phyloP scores from a whole-genome alignment of 2,329 filamentous ascomycete genomes.

The Epicoccum sorghinum region DNA sequence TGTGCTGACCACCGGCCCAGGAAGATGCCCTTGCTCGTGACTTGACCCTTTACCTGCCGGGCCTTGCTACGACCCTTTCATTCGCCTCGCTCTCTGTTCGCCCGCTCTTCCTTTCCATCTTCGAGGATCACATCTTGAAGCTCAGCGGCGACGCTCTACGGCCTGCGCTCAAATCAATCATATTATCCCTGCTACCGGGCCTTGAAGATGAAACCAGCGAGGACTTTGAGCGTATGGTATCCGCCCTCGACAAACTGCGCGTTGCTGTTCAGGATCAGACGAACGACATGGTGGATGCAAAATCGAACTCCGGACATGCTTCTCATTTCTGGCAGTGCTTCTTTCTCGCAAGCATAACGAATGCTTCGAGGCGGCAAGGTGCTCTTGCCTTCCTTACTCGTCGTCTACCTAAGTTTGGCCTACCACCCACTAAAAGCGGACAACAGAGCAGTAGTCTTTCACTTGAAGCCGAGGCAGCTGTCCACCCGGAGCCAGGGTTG shows the following conservation, averaged over 20 bases:
- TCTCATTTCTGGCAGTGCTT: constrained; percentile 99
- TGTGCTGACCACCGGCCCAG: constrained; percentile 45
- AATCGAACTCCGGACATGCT: constrained; percentile 59
- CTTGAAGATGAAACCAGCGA: constrained; percentile 96
- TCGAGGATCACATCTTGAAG: constrained; percentile 79
- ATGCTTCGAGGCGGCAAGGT: constrained; percentile 80
- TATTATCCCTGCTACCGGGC: constrained; percentile 87
- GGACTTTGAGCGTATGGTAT: constrained; percentile 88
- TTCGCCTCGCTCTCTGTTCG: constrained; percentile 94
- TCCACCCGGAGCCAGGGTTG: constrained; percentile 88
- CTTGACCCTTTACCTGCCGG: constrained; percentile 86
- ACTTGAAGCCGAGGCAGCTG: constrained; percentile 67
- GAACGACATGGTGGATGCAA: constrained; percentile 52
- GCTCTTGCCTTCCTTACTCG: constrained; percentile 85
- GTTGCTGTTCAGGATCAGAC: constrained; percentile 63
- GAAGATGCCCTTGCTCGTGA: constrained; percentile 79
- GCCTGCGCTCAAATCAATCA: constrained; percentile 87
- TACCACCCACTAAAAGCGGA: constrained; percentile 19
- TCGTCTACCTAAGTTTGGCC: constrained; percentile 74
- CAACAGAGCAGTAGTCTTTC: constrained; percentile 47
- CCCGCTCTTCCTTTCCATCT: constrained; percentile 80
- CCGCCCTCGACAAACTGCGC: constrained; percentile 79
- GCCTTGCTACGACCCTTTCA: constrained; percentile 84
- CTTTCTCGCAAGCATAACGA: constrained; percentile 91
- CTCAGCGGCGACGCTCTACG: constrained; percentile 74